Evolutionary conservation across 176 grass and related monocot species (phyloP).

Genomic region (Thinopyrum elongatum): DNA sequence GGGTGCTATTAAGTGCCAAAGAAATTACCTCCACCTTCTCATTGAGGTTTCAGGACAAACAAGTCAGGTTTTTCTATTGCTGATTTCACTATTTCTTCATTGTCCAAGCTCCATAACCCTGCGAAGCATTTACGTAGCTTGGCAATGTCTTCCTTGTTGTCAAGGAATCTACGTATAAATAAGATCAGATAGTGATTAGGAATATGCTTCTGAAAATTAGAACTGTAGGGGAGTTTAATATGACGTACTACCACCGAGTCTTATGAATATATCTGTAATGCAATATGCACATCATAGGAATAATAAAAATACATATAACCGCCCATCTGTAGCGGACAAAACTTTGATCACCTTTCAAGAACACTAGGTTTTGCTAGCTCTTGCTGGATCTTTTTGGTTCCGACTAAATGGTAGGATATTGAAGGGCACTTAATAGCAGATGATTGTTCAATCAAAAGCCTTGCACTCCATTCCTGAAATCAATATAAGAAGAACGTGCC

Average conservation of each 20-base stretch:
- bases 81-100: conserved; percentile 68
- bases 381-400: conserved; percentile 96
- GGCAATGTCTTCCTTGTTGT: conserved; percentile 70
- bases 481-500: conserved; percentile 27
- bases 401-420: conserved; percentile 67
- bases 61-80: conserved; percentile 80
- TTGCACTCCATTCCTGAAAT: conserved; percentile 87
- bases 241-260: not conserved
- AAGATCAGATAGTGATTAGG: conserved; percentile 3
- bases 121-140: conserved; percentile 83
- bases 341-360: conserved; percentile 76
- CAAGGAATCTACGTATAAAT: conserved; percentile 65
- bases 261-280: not conserved
- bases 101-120: conserved; percentile 96
- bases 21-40: conserved; percentile 86
- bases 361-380: conserved; percentile 88
- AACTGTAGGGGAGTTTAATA: not conserved
- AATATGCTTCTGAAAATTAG: not conserved
- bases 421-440: conserved; percentile 88
- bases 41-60: conserved; percentile 87
- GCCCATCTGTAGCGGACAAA: not conserved
- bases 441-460: conserved; percentile 83
- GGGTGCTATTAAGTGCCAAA: not conserved
- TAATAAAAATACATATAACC: not conserved
- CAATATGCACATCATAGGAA: not conserved